Conservation (phyloP, 805 yeast genomes). For the Saccharomyces jurei region DNA sequence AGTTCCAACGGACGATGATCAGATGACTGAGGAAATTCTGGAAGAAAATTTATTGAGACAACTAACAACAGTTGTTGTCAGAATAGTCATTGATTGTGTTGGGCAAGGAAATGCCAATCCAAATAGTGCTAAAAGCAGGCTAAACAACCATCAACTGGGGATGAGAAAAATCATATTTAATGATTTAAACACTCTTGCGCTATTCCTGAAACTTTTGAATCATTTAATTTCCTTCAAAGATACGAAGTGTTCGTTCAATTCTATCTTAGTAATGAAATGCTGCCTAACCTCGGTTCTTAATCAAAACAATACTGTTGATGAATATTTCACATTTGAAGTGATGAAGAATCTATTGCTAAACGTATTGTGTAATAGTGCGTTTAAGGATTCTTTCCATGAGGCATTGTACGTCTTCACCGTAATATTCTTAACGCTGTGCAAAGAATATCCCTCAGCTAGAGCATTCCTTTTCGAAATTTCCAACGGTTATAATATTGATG, state of each 20-base stretch:
- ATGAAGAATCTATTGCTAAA: slow-evolving; percentile 62
- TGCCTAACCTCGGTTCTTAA: slow-evolving; percentile 61
- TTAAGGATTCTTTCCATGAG: slow-evolving; percentile 81
- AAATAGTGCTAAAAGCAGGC: slow-evolving; percentile 24
- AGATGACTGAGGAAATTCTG: slow-evolving; percentile 94
- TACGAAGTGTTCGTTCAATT: slow-evolving; percentile 86
- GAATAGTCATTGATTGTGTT: slow-evolving; percentile 77
- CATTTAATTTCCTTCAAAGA: slow-evolving; percentile 79
- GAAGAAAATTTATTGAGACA: slow-evolving; percentile 92
- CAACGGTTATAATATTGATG: slow-evolving; percentile 48
- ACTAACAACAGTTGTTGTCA: slow-evolving; percentile 82
- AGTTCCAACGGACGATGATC: slow-evolving; percentile 65
- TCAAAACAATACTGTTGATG: slow-evolving; percentile 70
- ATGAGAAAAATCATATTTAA: slow-evolving; percentile 60
- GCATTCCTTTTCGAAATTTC: slow-evolving; percentile 48
- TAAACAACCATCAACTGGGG: slow-evolving; percentile 51
- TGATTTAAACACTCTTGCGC: slow-evolving; percentile 61
- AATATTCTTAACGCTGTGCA: slow-evolving; percentile 65
- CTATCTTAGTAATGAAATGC: slow-evolving; percentile 70
- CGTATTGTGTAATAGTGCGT: slow-evolving; percentile 65
- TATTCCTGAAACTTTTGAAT: slow-evolving; percentile 64
- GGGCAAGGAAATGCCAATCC: slow-evolving; percentile 61
- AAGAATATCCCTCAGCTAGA: slow-evolving; percentile 61
- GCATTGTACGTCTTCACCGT: slow-evolving; percentile 85
- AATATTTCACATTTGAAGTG: slow-evolving; percentile 40